Evolutionary conservation across 2,329 filamentous ascomycete genomes (phyloP), one percentile per base, ranked within the genome.

Genomic region (Lachnellula hyalina): DNA sequence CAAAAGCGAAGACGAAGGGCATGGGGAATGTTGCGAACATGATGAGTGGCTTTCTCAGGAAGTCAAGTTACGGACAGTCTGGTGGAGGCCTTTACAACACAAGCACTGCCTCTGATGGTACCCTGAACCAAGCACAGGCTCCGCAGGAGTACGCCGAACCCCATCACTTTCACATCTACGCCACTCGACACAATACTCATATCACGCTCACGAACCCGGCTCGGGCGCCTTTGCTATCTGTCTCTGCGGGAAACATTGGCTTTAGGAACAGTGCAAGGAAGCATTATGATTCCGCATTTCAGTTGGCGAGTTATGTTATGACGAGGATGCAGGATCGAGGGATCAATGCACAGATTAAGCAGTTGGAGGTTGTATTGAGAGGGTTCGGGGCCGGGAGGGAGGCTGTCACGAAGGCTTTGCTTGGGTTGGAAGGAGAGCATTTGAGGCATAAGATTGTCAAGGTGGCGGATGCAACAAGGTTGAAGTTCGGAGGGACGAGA

Each of bases 401-500:
- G 66, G 94, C 94, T 1, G 87, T 91, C 51, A 85, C 85, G 52
- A 99, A 97, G 79, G 89, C 92, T 5, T 74, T 99, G 55, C 75
- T 99, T 72, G 92, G 93, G 36, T 85, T 79, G 21, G 93, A 99
- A 71, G 94, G 94, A 54, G 85, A 83, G 68, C 71, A 84, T 65
- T 73, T 97, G 62, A 82, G 90, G 63, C 76, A 80, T 34, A 84
- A 88, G 75, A 88, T 99, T 62, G 77, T 83, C 42, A 85, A 85
- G 64, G 87, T 99, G 58, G 85, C 89, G 34, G 94, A 99, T 74
- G 80, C 84, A 41, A 97, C 93, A 53, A 87, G 87, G 67, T 73
- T 97, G 72, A 99, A 99, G 78, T 96, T 97, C 78, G 94, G 92
- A 74, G 95, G 94, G 68, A 90, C 89, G 40, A 89, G 92, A 73